Conservation (phyloP, 768 basidiomycete species). For the Hortiboletus campestris region DNA sequence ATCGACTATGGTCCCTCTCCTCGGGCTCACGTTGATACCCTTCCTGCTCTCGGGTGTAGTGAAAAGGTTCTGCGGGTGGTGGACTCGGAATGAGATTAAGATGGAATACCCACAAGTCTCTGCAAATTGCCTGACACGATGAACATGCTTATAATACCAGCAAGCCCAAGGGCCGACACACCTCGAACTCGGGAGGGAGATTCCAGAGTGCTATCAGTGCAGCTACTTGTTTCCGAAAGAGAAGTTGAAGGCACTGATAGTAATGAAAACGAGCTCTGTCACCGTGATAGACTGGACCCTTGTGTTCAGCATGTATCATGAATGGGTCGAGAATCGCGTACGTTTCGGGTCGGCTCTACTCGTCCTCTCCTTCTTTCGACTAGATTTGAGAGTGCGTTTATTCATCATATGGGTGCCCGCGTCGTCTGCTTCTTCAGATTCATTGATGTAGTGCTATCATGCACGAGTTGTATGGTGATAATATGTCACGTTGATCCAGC, state of each 20-base stretch:
- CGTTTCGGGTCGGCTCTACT: conserved; percentile 62
- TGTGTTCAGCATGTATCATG: not conserved
- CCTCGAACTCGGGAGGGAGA: conserved; percentile 82
- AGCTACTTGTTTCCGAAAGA: conserved; percentile 74
- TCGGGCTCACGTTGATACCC: conserved; percentile 12
- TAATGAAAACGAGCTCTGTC: conserved; percentile 74
- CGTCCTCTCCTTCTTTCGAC: conserved; percentile 45
- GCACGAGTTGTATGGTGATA: not conserved
- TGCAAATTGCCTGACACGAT: conserved; percentile 57
- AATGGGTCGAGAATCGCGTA: conserved; percentile 26
- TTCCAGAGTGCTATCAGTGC: conserved; percentile 61
- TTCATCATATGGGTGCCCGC: conserved; percentile 58
- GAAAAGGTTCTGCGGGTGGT: conserved; percentile 59
- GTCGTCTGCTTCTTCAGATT: conserved; percentile 69
- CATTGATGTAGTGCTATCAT: conserved; percentile 75
- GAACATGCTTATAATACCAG: conserved; percentile 1
- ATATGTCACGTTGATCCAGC: not conserved
- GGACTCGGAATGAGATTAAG: conserved; percentile 60
- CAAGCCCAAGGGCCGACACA: conserved; percentile 28
- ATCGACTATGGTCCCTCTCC: conserved; percentile 1
- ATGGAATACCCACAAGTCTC: conserved; percentile 79
- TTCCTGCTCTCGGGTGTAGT: conserved; percentile 42
- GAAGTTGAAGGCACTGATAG: conserved; percentile 79
- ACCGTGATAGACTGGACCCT: conserved; percentile 74
- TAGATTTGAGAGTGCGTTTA: conserved; percentile 64